Base-by-base conservation (phyloP, 177 flowering plant species). In the Vitis hybrid region DNA sequence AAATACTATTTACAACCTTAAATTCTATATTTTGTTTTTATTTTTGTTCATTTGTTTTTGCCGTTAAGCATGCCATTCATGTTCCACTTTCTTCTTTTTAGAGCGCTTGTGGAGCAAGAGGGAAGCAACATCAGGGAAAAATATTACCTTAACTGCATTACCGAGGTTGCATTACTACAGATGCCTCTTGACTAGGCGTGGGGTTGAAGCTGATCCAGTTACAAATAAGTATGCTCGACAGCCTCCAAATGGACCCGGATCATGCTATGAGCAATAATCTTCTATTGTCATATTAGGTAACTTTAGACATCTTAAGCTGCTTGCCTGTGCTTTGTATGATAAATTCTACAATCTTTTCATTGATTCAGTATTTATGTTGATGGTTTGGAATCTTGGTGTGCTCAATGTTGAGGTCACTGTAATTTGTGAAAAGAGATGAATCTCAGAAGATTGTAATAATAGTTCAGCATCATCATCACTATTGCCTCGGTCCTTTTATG, bases 41-140 rank as follows among this genome's bases (percentile, higher is more conserved):
- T 26, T 7, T 8, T 49, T 19, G 21, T 14, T 62, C 49, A 7
- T 23, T 60, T 61, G 4, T 52, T 60, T 2, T 39, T n/a, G 10
- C 30, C 11, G 15, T 18, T 56, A 21, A 30, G 63, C 49, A 18
- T 51, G 23, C 18, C n/a, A 48, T 50, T 56, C 6, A 23, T n/a
- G 26, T 2, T 18, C 13, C n/a, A 3, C 39, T 21, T 10, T 51
- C 13, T 57, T 23, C 26, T 60, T 66, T 26, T 39, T 62, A 93
- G 98, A 91, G 78, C 93, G 97, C 48, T 69, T 93, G 82, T 93
- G 99, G 98, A 93, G 91, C 83, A 71, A 23, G 11, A 80, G 71
- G 65, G 93, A 83, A 13, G 77, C 74, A 11, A 78, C 70, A 45
- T 76, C 91, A 11, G 34, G 81, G 4, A 73, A 60, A 68, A 86